Base-by-base conservation (phyloP, 495 filamentous ascomycete species). In the Tuber borchii region DNA sequence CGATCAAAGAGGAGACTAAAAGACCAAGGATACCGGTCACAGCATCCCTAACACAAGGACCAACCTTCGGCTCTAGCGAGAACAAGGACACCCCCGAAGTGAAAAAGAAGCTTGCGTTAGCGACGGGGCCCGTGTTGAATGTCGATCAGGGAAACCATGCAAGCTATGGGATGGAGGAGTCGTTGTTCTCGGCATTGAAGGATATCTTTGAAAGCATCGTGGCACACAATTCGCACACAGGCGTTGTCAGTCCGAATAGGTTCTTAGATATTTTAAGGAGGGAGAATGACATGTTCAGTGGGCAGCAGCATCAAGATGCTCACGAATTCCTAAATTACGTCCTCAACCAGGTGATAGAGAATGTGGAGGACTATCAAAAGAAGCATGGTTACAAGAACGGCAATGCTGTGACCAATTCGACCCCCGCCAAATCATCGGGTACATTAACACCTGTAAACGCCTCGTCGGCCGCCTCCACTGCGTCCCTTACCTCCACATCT, bases 211-310 rank as follows among this genome's bases (percentile, higher is more conserved):
- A 97, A 83, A 91, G 93, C 1, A 86, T 99, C 37, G 92, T 96
- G 74, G 91, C 89, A 51, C 93, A 93, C 82, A 85, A 89, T 75
- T 92, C 92, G 26, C 89, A 93, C 74, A 93, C 93, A 2, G 95
- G 95, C 16, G 93, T 99, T 12, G 88, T 97, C n/a, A 95, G 93
- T 81, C 95, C 95, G 4, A 91, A 93, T 74, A 91, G 94, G 79
- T 98, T 99, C 77, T 85, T 99, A 70, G 96, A 98, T 83, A 93
- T 97, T 17, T 88, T 99, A 77, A 92, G 93, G 82, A 88, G 93
- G 42, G 93, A 98, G 77, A 94, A 98, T 82, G 96, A 98, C 83
- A 97, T 97, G 93, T 99, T 98, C 79, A 92, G 94, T 70, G 92
- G 92, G 51, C 91, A 93, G 37, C 96, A 97, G 92, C 95, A 99